Evolutionary conservation across 192 early-diverging fungal genomes (phyloP), one percentile per base, ranked within the genome.

Genomic region (Coemansia sp.): DNA sequence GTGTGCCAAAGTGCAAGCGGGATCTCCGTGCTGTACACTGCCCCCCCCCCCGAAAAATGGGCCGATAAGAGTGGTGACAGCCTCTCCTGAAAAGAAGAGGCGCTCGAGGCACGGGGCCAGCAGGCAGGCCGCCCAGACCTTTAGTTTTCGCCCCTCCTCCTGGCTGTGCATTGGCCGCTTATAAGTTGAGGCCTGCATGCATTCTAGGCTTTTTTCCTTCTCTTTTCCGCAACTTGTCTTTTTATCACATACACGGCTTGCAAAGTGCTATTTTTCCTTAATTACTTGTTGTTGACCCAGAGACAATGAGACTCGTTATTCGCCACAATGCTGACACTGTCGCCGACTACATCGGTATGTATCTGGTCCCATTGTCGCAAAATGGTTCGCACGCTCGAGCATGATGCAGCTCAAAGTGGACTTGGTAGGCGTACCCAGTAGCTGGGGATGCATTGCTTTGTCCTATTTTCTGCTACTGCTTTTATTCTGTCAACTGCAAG

Each of bases 261-360:
- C n/a, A n/a, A n/a, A n/a, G n/a, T n/a, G 34, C 38, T 32, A 37
- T 42, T 61, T 40, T 60, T 48, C 22, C 1, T 24, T 42, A n/a
- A 9, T 21, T 11, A n/a, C 17, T 19, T 14, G 1, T 27, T 37
- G n/a, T 53, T 37, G 35, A 17, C 37, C 27, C 26, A 22, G 11
- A 18, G 33, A 62, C 52, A 52, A 91, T 91, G 89, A 83, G 89
- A 77, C 84, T 91, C 19, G 85, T 88, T 65, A 87, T 91, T 63
- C 86, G 89, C 57, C 74, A 86, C 73, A 83, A 88, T 56, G 87
- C 84, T 61, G 83, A 86, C 62, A 83, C 84, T 39, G 89, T 89
- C 58, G 87, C 87, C 26, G 83, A 86, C 57, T 87, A 91, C 65
- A 84, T 81, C 67, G 89, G 90, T 65, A 83, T 68, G 66, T 89